Conservation (phyloP, 345 rosid genomes). For the Syzygium oleosum region DNA sequence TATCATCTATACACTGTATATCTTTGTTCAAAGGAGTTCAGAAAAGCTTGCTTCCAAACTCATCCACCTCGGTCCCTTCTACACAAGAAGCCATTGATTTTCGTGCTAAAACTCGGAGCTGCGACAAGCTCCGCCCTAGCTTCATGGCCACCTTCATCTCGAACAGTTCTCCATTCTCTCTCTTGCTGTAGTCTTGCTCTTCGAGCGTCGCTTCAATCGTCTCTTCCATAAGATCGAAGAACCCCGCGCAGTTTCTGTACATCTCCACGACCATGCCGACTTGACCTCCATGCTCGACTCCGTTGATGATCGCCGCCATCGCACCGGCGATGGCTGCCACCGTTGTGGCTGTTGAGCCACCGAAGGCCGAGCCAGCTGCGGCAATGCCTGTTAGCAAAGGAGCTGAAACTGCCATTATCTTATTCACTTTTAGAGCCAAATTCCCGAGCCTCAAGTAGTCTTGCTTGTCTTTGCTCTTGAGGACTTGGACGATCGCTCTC, state of each 20-base stretch:
- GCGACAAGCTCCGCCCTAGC: conserved; percentile 40
- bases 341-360: neutral
- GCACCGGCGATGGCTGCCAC: conserved; percentile 24
- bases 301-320: conserved; percentile 12
- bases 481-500: conserved; percentile 15
- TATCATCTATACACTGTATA: neutral
- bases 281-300: conserved; percentile 33
- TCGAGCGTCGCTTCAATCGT: conserved; percentile 11
- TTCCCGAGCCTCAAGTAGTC: conserved; percentile 28
- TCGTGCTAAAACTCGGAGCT: conserved; percentile 26
- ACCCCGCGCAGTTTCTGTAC: conserved; percentile 36
- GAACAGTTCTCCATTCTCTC: conserved; percentile 26
- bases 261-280: conserved; percentile 51
- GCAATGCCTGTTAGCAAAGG: conserved; percentile 18
- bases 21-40: neutral
- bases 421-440: conserved; percentile 25
- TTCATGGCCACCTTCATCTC: conserved; percentile 30
- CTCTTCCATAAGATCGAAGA: conserved; percentile 19
- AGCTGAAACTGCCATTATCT: conserved; percentile 15
- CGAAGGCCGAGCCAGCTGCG: conserved; percentile 15
- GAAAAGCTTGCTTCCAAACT: conserved; percentile 39
- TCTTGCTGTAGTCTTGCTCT: conserved; percentile 10
- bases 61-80: conserved; percentile 11
- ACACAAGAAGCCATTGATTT: conserved; percentile 7
- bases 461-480: conserved; percentile 21